Percentiles rank a stretch among this genome's conserved stretches.
These are phyloP conservation scores for Eurotiales sp. DNA, from an alignment of 2,329 filamentous ascomycete species.

Conservation along the genomic window DNA sequence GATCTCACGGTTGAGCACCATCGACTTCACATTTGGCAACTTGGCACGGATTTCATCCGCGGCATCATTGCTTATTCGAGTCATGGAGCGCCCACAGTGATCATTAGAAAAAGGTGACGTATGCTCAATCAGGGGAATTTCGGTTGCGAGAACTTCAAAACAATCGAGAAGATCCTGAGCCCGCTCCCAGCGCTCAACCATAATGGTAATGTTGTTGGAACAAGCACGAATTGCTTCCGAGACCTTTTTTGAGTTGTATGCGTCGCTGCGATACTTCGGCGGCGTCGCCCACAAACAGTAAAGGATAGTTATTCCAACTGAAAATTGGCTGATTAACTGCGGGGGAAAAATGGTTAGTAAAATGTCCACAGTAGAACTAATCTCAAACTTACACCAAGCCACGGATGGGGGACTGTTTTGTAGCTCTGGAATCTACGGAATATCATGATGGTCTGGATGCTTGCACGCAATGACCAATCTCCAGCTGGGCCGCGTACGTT, in stretches of 20 bases:
- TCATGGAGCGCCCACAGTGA: not conserved
- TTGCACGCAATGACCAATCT: slow-evolving; percentile 2
- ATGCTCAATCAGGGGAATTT: not conserved
- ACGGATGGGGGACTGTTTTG: slow-evolving; percentile 3
- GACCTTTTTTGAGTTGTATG: slow-evolving; percentile 1
- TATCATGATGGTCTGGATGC: slow-evolving; percentile 1
- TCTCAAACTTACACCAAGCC: not conserved
- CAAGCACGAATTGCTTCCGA: not conserved
- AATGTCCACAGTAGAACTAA: not conserved
- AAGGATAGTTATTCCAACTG: not conserved
- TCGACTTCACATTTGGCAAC: not conserved
- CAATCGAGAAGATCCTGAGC: not conserved
- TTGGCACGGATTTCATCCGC: not conserved
- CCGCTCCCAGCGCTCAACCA: not conserved
- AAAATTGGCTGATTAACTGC: slow-evolving; percentile 3
- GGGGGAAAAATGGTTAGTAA: not conserved
- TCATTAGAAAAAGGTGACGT: not conserved
- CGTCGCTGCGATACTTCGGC: not conserved
- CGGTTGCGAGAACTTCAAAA: not conserved
- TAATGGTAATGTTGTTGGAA: slow-evolving; percentile 2
- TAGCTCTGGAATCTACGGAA: not conserved
- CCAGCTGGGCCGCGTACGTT: slow-evolving; percentile 1
- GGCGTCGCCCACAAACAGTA: not conserved
- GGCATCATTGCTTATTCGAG: not conserved
- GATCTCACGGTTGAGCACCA: not conserved